These are phyloP conservation scores for Piper betle DNA, from an alignment of 164 flowering plant species.

Conservation along the genomic window DNA sequence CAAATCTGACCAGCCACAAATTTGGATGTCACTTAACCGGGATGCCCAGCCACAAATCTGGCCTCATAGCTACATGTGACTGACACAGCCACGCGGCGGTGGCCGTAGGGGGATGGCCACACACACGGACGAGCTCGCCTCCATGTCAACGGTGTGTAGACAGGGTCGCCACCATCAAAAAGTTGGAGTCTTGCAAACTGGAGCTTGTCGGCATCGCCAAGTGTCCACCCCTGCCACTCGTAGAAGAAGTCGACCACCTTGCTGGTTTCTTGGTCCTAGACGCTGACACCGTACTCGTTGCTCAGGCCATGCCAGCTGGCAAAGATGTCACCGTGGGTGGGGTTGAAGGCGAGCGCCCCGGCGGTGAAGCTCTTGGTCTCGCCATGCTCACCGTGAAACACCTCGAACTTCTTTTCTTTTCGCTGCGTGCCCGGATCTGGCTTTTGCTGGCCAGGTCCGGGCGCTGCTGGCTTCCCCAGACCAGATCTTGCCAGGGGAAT, in stretches of 20 bases:
- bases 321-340: conserved; percentile 34
- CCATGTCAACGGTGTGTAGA: conserved; percentile 80
- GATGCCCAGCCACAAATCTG: no score
- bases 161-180: conserved; percentile 73
- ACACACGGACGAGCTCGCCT: conserved; percentile 50
- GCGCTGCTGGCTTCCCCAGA: no score
- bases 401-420: conserved; percentile 58
- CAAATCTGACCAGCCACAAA: no score
- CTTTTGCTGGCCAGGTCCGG: no score
- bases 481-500: no score
- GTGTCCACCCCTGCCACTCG: conserved; percentile 66
- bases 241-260: conserved; percentile 77
- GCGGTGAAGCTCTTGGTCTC: conserved; percentile 65
- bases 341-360: conserved; percentile 51
- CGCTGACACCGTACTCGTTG: conserved; percentile 82
- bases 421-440: no score
- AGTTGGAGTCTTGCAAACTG: conserved; percentile 51
- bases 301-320: conserved; percentile 79
- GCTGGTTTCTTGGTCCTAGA: conserved; percentile 76
- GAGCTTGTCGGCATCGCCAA: conserved; percentile 75
- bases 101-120: conserved; percentile 82
- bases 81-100: no score
- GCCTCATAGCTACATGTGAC: no score
- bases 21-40: no score
- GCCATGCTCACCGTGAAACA: conserved; percentile 50